Base-by-base conservation (phyloP, 306 rosid genomes). In the Sicyos edulis region DNA sequence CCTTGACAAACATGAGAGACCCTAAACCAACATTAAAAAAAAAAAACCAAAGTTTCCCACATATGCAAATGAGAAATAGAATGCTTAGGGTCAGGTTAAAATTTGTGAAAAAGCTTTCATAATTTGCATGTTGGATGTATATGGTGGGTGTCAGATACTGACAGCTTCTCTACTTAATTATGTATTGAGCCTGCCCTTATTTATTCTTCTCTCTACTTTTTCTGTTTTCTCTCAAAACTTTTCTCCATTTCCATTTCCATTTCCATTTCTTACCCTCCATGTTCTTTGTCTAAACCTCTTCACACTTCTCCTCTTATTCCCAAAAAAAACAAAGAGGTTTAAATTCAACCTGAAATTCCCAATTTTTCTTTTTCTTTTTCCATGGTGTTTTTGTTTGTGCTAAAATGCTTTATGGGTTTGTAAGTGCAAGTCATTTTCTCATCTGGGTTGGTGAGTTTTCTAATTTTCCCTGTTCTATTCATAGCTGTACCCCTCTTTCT, bases 111-210 rank as follows among this genome's bases (percentile, higher is more conserved):
- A 40, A 40, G 45, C 45, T 32, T 40, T 40, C 7, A 40, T 40
- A 40, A 40, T 40, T 40, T 2, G 2, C 5, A 40, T 6, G 45
- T 40, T 40, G 45, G 6, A 6, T 40, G 45, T 6, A 40, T 7
- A 40, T 40, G 74, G 78, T 81, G 78, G 79, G 81, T 80, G 78
- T 83, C 88, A 78, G 89, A 80, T 86, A 59, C 83, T 82, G 96
- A 90, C 92, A 90, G 85, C 87, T 82, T 81, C 71, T 72, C 70
- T 68, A 63, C 29, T 79, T 78, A 84, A 85, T 82, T 86, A 82
- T 85, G 64, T 70, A 71, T 65, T 84, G 67, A 75, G 71, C 77
- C 76, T 74, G 78, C 72, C 71, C 49, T 80, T 87, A 78, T 68
- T 68, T 67, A 76, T 81, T 73, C 73, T 12, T 5, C 29, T 51